Conservation (phyloP, 768 basidiomycete species). For the Mycena polygramma region DNA sequence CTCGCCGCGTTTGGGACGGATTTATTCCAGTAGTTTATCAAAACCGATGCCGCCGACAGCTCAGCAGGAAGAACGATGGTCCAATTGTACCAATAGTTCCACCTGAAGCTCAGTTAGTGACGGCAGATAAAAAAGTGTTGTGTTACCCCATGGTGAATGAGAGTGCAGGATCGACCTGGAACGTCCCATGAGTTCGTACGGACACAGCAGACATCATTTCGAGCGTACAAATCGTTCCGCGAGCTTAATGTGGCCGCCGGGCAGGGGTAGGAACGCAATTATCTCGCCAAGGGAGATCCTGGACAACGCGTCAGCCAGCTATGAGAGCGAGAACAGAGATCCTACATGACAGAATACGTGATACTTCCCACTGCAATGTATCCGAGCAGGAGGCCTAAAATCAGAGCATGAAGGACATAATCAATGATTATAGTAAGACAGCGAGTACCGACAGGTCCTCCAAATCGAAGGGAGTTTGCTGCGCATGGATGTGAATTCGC, state of each 20-base stretch:
- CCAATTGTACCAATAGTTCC: slow-evolving; percentile 75
- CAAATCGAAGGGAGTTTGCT: slow-evolving; percentile 58
- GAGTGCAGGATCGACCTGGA: slow-evolving; percentile 71
- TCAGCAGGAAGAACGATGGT: slow-evolving; percentile 34
- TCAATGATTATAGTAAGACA: background rate
- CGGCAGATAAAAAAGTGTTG: background rate
- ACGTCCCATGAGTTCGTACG: background rate
- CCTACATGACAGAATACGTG: slow-evolving; percentile 76
- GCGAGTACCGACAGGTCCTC: slow-evolving; percentile 75
- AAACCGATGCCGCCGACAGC: slow-evolving; percentile 70
- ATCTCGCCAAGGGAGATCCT: slow-evolving; percentile 71
- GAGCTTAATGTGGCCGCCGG: slow-evolving; percentile 85
- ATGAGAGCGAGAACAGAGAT: background rate
- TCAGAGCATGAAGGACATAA: background rate
- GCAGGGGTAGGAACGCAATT: slow-evolving; percentile 71
- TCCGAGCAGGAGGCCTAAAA: slow-evolving; percentile 72
- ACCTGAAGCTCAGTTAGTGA: slow-evolving; percentile 46
- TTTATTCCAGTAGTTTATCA: slow-evolving; percentile 81
- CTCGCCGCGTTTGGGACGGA: slow-evolving; percentile 77
- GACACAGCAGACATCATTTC: background rate
- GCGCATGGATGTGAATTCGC: background rate
- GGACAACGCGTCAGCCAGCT: slow-evolving; percentile 11
- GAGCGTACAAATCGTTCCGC: slow-evolving; percentile 76
- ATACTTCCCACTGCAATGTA: slow-evolving; percentile 75
- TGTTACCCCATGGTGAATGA: slow-evolving; percentile 64